These are phyloP conservation scores for Pseudoneurospora amorphoporcata DNA, from an alignment of 495 filamentous ascomycete genomes.

Conservation along the genomic window DNA sequence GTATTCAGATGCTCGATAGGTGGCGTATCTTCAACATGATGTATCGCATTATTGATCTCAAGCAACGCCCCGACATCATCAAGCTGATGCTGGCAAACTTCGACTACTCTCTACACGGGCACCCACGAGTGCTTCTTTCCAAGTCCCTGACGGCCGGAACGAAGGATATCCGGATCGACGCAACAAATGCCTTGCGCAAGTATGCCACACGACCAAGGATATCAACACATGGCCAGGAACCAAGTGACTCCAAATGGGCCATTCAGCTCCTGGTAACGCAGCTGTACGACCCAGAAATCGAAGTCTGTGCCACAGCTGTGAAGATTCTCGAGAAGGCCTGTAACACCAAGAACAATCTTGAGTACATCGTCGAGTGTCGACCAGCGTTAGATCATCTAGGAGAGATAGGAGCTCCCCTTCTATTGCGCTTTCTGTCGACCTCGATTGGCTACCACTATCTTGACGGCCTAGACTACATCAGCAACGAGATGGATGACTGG, in stretches of 20 bases:
- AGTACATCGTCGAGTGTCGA: conserved; percentile 91
- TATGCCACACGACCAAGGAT: conserved; percentile 52
- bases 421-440: conserved; percentile 88
- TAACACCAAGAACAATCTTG: conserved; percentile 77
- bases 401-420: conserved; percentile 88
- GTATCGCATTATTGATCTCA: conserved; percentile 91
- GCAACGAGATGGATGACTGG: conserved; percentile 99
- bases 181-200: conserved; percentile 73
- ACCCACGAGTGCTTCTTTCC: conserved; percentile 82
- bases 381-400: conserved; percentile 94
- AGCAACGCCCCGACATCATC: conserved; percentile 81
- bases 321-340: conserved; percentile 97
- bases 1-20: conserved; percentile 81
- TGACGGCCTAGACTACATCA: conserved; percentile 94
- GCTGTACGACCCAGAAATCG: conserved; percentile 91
- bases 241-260: conserved; percentile 72
- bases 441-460: conserved; percentile 96
- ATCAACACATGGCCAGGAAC: conserved; percentile 22
- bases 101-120: conserved; percentile 76
- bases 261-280: conserved; percentile 94
- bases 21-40: conserved; percentile 99
- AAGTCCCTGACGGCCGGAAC: conserved; percentile 87
- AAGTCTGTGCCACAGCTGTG: conserved; percentile 90
- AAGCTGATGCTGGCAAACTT: conserved; percentile 78
- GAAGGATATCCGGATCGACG: conserved; percentile 81